Percentiles rank a stretch among this genome's conserved stretches.
phyloP scores from a whole-genome alignment of 495 filamentous ascomycete genomes.

The Pyrenula aspistea region DNA sequence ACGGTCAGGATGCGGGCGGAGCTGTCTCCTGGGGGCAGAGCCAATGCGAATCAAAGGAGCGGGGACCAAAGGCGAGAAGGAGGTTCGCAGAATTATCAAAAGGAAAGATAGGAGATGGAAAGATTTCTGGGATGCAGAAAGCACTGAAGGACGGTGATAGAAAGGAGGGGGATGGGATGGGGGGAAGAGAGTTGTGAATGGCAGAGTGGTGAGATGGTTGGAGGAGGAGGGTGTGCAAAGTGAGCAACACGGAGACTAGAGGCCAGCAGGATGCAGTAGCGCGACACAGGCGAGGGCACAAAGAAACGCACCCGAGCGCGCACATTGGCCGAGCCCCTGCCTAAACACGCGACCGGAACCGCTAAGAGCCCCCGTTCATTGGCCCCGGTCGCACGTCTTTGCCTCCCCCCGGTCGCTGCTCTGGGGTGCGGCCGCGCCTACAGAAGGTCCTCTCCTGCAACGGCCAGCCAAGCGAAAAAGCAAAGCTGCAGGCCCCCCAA shows the following conservation, averaged over 20 bases:
- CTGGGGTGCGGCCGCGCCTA: not conserved
- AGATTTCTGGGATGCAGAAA: slow-evolving; percentile 1
- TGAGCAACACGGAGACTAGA: not conserved
- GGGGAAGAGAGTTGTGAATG: slow-evolving; percentile 18
- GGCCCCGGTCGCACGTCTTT: not conserved
- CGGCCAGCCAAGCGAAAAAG: not conserved
- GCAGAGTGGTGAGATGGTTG: not conserved
- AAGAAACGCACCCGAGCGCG: not conserved
- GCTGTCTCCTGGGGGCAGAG: not conserved
- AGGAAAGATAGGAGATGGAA: not conserved
- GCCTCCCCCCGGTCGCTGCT: not conserved
- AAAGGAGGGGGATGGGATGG: slow-evolving; percentile 20
- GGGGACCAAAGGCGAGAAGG: not conserved
- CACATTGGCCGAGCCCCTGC: not conserved
- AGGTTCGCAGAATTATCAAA: not conserved
- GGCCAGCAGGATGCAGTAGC: not conserved
- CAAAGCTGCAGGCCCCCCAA: not conserved
- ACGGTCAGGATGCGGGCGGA: too few relatives aligned
- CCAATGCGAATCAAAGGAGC: not conserved
- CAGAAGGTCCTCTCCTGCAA: not conserved
- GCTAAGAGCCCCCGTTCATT: not conserved
- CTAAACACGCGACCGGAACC: not conserved
- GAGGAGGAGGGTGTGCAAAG: not conserved
- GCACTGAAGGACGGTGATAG: slow-evolving; percentile 17
- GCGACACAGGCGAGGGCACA: not conserved